Conservation (phyloP, 2,329 filamentous ascomycete species). For the Whalleya microplaca region DNA sequence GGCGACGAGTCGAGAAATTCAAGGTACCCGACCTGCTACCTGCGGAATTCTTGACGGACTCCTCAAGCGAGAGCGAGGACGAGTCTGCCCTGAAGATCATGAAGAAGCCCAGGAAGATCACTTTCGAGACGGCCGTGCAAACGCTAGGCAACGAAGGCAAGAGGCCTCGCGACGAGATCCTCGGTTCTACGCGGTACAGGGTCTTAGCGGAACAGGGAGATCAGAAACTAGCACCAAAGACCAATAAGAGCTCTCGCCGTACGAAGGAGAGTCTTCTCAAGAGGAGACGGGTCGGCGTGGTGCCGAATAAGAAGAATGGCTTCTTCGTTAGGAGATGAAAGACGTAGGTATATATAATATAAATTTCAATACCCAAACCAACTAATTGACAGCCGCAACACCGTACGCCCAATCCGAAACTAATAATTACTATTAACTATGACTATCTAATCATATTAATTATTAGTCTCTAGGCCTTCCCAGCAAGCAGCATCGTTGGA, state of each 20-base stretch:
- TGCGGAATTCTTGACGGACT: slow-evolving; percentile 57
- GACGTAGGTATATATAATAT: not conserved
- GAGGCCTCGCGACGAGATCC: slow-evolving; percentile 49
- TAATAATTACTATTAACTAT: no score
- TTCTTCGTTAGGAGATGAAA: slow-evolving; percentile 47
- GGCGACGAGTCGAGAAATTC: slow-evolving; percentile 39
- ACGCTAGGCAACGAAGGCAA: slow-evolving; percentile 43
- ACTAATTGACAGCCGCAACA: not conserved
- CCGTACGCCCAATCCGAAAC: no score
- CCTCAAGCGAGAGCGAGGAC: slow-evolving; percentile 37
- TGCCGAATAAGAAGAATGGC: slow-evolving; percentile 41
- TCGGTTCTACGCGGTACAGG: slow-evolving; percentile 60
- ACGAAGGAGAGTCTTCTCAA: slow-evolving; percentile 50
- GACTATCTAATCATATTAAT: no score
- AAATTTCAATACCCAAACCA: not conserved
- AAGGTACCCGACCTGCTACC: slow-evolving; percentile 53
- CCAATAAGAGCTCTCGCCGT: slow-evolving; percentile 45
- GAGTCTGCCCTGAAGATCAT: slow-evolving; percentile 26
- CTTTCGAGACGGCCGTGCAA: slow-evolving; percentile 46
- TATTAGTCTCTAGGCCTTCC: no score
- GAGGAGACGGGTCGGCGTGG: slow-evolving; percentile 45
- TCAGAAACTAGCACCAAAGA: slow-evolving; percentile 52
- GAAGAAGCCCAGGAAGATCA: slow-evolving; percentile 47
- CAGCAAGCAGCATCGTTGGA: no score
- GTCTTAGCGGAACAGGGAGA: slow-evolving; percentile 51